Conservation (phyloP, 306 rosid genomes). For the Quercus rubra region DNA sequence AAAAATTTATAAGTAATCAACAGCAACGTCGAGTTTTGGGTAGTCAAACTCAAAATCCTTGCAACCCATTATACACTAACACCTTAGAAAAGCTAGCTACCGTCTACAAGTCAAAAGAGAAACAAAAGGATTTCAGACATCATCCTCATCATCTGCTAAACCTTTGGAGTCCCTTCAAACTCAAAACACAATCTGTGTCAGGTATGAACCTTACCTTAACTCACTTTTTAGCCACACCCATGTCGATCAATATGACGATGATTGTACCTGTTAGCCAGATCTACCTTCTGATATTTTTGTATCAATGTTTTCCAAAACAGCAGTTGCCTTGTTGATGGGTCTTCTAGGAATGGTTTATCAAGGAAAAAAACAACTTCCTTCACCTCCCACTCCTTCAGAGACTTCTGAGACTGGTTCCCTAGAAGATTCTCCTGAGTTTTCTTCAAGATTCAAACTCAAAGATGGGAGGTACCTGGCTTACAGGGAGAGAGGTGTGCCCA, state of each 20-base stretch:
- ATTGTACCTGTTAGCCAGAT: background rate
- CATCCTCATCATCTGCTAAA: too few species aligned
- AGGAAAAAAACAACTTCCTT: slow-evolving; percentile 39
- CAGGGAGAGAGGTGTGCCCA: slow-evolving; percentile 44
- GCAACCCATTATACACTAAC: background rate
- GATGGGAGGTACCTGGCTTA: slow-evolving; percentile 55
- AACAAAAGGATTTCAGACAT: too few species aligned
- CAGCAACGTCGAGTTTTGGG: background rate
- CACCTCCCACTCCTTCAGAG: slow-evolving; percentile 8
- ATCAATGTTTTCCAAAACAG: slow-evolving; percentile 56
- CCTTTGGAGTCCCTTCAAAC: background rate
- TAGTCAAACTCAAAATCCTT: slow-evolving; percentile 1
- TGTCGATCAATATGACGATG: too few species aligned
- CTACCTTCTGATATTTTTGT: background rate
- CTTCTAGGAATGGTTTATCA: slow-evolving; percentile 72
- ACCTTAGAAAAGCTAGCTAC: background rate
- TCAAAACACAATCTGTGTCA: background rate
- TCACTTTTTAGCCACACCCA: too few species aligned
- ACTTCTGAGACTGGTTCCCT: background rate
- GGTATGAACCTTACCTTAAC: slow-evolving; percentile 1
- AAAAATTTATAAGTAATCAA: background rate
- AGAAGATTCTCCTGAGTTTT: slow-evolving; percentile 18
- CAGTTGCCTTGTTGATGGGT: slow-evolving; percentile 53
- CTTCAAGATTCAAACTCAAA: slow-evolving; percentile 39
- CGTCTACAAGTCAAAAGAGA: slow-evolving; percentile 27